A percentile compares a stretch with the other conserved stretches of the same genome.
Evolutionary conservation across 305 asterid species (phyloP).

Genomic region (Fraxinus albicans): DNA sequence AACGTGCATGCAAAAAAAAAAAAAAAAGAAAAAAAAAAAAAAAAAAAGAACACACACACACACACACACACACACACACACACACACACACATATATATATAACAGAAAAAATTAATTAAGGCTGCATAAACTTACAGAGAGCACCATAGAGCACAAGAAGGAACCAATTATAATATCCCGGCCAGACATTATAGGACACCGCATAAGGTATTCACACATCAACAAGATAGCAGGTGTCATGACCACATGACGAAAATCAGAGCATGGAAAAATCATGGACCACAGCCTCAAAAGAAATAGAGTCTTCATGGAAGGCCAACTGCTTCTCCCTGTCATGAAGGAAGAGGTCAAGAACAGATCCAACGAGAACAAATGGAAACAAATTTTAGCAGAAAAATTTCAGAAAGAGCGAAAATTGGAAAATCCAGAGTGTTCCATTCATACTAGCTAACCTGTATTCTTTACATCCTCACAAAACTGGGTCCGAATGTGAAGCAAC

Average conservation of each 20-base stretch:
- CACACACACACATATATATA: background rate
- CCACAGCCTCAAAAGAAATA: slow-evolving; percentile 83
- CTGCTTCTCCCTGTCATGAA: slow-evolving; percentile 62
- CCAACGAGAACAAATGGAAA: background rate
- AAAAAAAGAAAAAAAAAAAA: background rate
- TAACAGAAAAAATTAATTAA: background rate
- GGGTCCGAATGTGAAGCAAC: slow-evolving; percentile 59
- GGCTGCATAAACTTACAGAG: slow-evolving; percentile 54
- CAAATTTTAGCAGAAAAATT: background rate
- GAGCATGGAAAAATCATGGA: slow-evolving; percentile 95
- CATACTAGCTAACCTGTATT: slow-evolving; percentile 51
- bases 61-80: no score
- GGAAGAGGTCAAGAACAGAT: slow-evolving; percentile 18
- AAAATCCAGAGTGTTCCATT: background rate
- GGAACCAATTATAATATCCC: slow-evolving; percentile 76
- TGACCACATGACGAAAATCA: slow-evolving; percentile 89
- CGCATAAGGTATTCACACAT: slow-evolving; percentile 90
- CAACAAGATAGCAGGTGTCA: slow-evolving; percentile 79
- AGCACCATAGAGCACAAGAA: slow-evolving; percentile 91
- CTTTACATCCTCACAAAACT: slow-evolving; percentile 63
- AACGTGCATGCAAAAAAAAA: background rate
- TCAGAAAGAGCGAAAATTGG: background rate
- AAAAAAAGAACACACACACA: no score
- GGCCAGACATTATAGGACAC: slow-evolving; percentile 68
- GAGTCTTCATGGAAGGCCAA: slow-evolving; percentile 90